Evolutionary conservation across 2,329 filamentous ascomycete genomes (phyloP), one percentile per base, ranked within the genome.

Genomic region (Fusarium torreyae): DNA sequence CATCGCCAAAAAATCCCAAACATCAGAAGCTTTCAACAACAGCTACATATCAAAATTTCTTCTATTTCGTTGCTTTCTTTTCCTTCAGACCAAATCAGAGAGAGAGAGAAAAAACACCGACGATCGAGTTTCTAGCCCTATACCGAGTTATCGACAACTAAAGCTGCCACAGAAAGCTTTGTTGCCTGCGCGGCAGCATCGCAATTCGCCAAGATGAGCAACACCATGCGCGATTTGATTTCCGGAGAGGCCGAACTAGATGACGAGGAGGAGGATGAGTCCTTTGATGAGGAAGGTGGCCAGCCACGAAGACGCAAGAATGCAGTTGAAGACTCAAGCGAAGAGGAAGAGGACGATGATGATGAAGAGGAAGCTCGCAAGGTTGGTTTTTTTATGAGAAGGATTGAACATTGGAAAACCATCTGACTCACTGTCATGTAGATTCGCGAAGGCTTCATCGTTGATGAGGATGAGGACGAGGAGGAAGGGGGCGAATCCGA

Each of bases 371-470:
- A 93, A 74, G 91, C 89, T 68, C 88, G 89, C 72, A 91, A 89
- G 79, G 92, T 96, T 82, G 74, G 85, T 75, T 36, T 43, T 20
- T 17, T 45, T 5, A 28, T 17, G 14, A 22, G 13, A 14, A 63
- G 17, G 10, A 43, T 26, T 75, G 38, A 18, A 14, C 22, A 55
- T 33, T 17, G 44, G 28, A 13, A 45, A 34, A 28, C 34, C 18
- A 2, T 14, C 52, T 73, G 26, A 71, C 61, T 39, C 63, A 69
- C 68, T 71, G 42, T 6, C 38, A 33, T 13, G 13, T 75, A 97
- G 94, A 88, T 97, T 70, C 92, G 92, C 53, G 94, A 97, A 83
- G 95, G 94, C 26, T 99, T 98, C 82, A 98, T 99, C 71, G 94
- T 97, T 68, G 94, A 97, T 75, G 94, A 97, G 76, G 94, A 95